Evolutionary conservation across 257 asterid genomes (phyloP).

Genomic region (Solanum clarkiae): DNA sequence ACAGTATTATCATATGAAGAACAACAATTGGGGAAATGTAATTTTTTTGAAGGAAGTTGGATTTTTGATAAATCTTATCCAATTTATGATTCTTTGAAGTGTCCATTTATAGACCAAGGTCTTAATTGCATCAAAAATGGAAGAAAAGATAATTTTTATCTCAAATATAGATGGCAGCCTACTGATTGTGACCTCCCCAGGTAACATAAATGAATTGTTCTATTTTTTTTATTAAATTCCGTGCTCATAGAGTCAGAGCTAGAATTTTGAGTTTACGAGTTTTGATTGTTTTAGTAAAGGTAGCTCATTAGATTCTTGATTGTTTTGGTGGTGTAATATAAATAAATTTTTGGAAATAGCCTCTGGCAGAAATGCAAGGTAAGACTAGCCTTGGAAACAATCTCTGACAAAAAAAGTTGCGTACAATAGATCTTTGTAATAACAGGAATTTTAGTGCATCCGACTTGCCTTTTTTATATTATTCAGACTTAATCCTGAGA

Average conservation of each 20-base stretch:
- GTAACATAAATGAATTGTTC: background rate
- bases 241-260: background rate
- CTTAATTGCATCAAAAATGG: slow-evolving; percentile 53
- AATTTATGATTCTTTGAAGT: slow-evolving; percentile 32
- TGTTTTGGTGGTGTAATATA: too few species aligned
- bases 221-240: background rate
- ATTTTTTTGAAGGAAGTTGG: slow-evolving; percentile 59
- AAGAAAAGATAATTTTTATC: slow-evolving; percentile 33
- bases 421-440: too few species aligned
- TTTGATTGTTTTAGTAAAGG: too few species aligned
- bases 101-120: slow-evolving; percentile 43
- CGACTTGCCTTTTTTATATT: too few species aligned
- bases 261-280: background rate
- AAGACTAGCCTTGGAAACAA: too few species aligned
- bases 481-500: too few species aligned
- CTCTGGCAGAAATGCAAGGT: too few species aligned
- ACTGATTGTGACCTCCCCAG: slow-evolving; percentile 31
- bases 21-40: slow-evolving; percentile 14
- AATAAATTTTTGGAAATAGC: too few species aligned
- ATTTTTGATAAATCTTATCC: slow-evolving; percentile 36
- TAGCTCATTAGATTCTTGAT: too few species aligned
- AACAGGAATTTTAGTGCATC: too few species aligned
- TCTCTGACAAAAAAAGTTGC: too few species aligned
- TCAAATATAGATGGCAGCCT: slow-evolving; percentile 55
- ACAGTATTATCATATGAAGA: background rate